Evolutionary conservation across 768 basidiomycete genomes (phyloP).

Genomic region (Naganishia randhawae): DNA sequence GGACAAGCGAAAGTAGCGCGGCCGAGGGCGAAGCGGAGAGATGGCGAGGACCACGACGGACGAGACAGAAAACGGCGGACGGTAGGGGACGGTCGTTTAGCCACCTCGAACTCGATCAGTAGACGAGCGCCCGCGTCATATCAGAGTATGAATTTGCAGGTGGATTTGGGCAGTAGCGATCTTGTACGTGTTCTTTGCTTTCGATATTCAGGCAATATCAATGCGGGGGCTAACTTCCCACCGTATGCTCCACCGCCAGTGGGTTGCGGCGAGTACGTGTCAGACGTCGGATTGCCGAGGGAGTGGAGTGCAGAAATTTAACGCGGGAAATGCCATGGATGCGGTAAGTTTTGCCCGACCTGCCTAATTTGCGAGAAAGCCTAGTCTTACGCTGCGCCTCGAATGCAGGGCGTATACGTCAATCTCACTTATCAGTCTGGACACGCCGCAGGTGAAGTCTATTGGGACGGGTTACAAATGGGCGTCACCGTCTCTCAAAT

Average conservation of each 20-base stretch:
- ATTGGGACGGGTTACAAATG: conserved; percentile 46
- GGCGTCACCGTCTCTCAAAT: conserved; percentile 30
- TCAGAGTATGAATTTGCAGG: conserved; percentile 42
- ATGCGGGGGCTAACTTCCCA: not conserved
- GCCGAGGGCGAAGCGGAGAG: not conserved
- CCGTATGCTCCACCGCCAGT: conserved; percentile 32
- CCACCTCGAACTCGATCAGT: not conserved
- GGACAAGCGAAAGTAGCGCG: too few species aligned
- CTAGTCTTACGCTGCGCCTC: too few species aligned
- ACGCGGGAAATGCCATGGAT: conserved; percentile 26
- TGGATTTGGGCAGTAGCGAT: conserved; percentile 49
- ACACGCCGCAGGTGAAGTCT: conserved; percentile 38
- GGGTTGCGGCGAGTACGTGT: conserved; percentile 40
- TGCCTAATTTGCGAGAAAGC: conserved; percentile 31
- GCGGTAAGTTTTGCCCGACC: conserved; percentile 30
- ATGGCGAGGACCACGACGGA: not conserved
- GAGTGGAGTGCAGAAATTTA: conserved; percentile 24
- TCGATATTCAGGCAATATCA: not conserved
- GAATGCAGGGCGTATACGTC: conserved; percentile 28
- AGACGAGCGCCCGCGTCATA: conserved; percentile 30
- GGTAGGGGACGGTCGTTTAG: too few species aligned
- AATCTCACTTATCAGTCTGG: conserved; percentile 43
- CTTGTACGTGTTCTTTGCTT: conserved; percentile 37
- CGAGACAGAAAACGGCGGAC: not conserved
- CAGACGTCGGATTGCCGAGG: conserved; percentile 29